A percentile compares a stretch with the other conserved stretches of the same genome.
Conservation (phyloP, 495 filamentous ascomycete species). For the Saxophila tyrrhenica region DNA sequence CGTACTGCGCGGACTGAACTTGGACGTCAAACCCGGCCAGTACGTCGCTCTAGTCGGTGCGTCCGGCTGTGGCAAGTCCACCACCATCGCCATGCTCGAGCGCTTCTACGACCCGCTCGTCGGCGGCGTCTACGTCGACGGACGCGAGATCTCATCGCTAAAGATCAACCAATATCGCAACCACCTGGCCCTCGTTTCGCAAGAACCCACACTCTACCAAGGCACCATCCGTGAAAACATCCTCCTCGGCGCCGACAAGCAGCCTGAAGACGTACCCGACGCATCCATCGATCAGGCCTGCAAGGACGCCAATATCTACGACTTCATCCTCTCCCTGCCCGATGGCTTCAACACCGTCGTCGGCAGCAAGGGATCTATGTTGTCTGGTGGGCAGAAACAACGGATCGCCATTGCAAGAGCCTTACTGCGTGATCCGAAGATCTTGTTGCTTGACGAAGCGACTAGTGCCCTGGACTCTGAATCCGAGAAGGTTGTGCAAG, state of each 20-base stretch:
- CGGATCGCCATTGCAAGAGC: slow-evolving; percentile 34
- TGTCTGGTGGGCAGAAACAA: slow-evolving; percentile 34
- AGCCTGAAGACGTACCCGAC: slow-evolving; percentile 49
- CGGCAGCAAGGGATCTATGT: slow-evolving; percentile 30
- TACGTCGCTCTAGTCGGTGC: slow-evolving; percentile 51
- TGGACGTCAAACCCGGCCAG: slow-evolving; percentile 45
- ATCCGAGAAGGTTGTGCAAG: slow-evolving; percentile 59
- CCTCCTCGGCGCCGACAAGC: slow-evolving; percentile 50
- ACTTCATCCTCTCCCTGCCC: slow-evolving; percentile 67
- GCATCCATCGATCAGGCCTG: slow-evolving; percentile 62
- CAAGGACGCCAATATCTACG: slow-evolving; percentile 83
- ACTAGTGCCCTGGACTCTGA: slow-evolving; percentile 70
- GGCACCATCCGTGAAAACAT: slow-evolving; percentile 79
- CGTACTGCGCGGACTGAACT: slow-evolving; percentile 30
- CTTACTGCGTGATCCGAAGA: slow-evolving; percentile 59
- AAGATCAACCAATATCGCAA: slow-evolving; percentile 69
- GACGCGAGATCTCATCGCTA: slow-evolving; percentile 58
- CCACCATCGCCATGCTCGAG: slow-evolving; percentile 49
- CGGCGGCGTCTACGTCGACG: slow-evolving; percentile 64
- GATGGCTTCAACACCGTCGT: slow-evolving; percentile 32
- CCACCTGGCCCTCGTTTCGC: slow-evolving; percentile 68
- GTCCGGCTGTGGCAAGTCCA: slow-evolving; percentile 51
- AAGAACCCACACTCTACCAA: slow-evolving; percentile 80
- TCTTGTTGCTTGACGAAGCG: slow-evolving; percentile 76
- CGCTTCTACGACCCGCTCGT: slow-evolving; percentile 58